phyloP scores from a whole-genome alignment of 345 rosid genomes.

The Bretschneidera sinensis region DNA sequence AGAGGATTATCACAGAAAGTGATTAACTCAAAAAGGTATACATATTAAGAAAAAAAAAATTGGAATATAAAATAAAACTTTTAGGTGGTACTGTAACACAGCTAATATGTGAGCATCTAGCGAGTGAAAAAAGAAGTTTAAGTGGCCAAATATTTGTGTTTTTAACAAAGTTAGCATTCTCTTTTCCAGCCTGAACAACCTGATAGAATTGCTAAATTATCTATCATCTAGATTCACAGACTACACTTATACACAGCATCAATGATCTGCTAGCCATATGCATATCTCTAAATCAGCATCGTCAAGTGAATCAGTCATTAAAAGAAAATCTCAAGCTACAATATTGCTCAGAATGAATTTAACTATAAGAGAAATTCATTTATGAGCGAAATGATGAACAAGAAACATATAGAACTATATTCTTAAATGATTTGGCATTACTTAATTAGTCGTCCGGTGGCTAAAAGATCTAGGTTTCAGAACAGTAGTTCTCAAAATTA shows the following conservation, averaged over 20 bases:
- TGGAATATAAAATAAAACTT: not conserved
- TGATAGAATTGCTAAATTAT: conserved; percentile 1
- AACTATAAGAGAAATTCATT: too few relatives aligned
- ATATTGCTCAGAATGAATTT: too few relatives aligned
- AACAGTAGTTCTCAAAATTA: too few relatives aligned
- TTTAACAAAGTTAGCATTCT: not conserved
- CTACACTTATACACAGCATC: not conserved
- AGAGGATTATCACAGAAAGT: conserved; percentile 20
- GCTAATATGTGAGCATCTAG: not conserved
- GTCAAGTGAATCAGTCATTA: not conserved
- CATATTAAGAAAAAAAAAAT: not conserved
- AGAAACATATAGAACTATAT: too few relatives aligned
- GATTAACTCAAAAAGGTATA: conserved; percentile 1
- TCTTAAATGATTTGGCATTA: too few relatives aligned
- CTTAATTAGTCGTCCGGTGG: too few relatives aligned
- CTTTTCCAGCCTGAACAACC: not conserved
- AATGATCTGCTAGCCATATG: not conserved
- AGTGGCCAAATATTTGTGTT: conserved; percentile 5
- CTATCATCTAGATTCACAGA: not conserved
- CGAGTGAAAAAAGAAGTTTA: conserved; percentile 7
- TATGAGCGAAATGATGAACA: too few relatives aligned
- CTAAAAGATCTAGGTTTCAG: too few relatives aligned
- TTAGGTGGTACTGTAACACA: too few relatives aligned
- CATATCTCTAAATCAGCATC: not conserved
- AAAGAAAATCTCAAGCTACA: not conserved